These are phyloP conservation scores for Neohortaea acidophila DNA, from an alignment of 495 filamentous ascomycete genomes.

Conservation along the genomic window DNA sequence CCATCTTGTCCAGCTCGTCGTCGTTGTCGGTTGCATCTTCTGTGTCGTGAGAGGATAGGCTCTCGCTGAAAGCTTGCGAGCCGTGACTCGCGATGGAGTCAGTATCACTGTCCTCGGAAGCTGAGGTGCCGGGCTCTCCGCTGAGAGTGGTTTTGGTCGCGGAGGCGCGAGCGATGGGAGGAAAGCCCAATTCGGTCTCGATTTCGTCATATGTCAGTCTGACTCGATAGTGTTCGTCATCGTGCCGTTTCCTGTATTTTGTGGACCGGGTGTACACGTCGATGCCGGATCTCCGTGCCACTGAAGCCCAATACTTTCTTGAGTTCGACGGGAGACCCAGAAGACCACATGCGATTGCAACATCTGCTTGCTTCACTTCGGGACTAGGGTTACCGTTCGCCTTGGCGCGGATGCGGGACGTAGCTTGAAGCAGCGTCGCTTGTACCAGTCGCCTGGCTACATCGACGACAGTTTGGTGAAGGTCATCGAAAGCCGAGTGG, in stretches of 20 bases:
- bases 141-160: too few species aligned
- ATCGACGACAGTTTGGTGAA: slow-evolving; percentile 50
- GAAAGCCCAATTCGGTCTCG: slow-evolving; percentile 7
- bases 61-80: too few species aligned
- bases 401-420: slow-evolving; percentile 38
- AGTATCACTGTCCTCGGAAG: too few species aligned
- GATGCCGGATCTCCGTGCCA: slow-evolving; percentile 5
- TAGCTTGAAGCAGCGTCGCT: slow-evolving; percentile 49
- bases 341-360: slow-evolving; percentile 1
- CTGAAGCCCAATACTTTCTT: slow-evolving; percentile 6
- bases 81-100: too few species aligned
- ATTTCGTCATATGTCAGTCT: slow-evolving; percentile 8
- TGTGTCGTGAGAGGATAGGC: too few species aligned
- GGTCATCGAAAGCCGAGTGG: slow-evolving; percentile 53
- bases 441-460: slow-evolving; percentile 55
- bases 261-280: slow-evolving; percentile 7
- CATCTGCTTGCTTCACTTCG: slow-evolving; percentile 8
- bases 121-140: too few species aligned
- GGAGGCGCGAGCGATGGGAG: too few species aligned
- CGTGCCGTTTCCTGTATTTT: slow-evolving; percentile 10
- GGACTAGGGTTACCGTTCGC: slow-evolving; percentile 17
- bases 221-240: slow-evolving; percentile 6
- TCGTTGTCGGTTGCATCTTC: too few species aligned
- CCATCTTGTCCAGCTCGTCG: too few species aligned
- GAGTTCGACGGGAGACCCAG: slow-evolving; percentile 1